Conservation (phyloP, 495 filamentous ascomycete genomes). For the Lepraria neglecta region DNA sequence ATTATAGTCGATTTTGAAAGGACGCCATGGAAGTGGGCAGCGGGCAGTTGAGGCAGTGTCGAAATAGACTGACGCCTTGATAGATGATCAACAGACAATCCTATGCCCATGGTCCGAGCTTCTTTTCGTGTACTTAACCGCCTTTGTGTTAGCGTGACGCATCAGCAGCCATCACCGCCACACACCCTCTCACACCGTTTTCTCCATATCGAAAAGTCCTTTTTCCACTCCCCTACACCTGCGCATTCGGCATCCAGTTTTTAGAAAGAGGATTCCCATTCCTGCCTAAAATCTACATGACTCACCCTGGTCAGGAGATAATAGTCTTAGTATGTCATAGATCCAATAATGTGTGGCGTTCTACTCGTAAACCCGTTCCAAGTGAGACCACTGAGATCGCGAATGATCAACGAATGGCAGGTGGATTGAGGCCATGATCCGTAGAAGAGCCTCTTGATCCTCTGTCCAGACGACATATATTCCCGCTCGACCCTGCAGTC, state of each 20-base stretch:
- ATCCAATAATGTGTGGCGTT: constrained; percentile 10
- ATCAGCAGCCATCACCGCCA: constrained; percentile 20
- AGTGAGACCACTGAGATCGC: constrained; percentile 12
- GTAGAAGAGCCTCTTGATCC: constrained; percentile 12
- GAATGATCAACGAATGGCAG: constrained; percentile 27
- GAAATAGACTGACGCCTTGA: constrained; percentile 16
- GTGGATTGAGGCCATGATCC: constrained; percentile 17
- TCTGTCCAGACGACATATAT: constrained; percentile 22
- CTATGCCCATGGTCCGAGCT: constrained; percentile 9
- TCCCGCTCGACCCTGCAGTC: constrained; percentile 22
- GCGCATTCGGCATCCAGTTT: not conserved
- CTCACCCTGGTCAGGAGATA: constrained; percentile 18
- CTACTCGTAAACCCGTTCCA: not conserved
- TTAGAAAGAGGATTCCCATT: not conserved
- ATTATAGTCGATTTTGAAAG: not conserved
- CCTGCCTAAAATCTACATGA: constrained; percentile 16
- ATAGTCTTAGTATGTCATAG: constrained; percentile 3
- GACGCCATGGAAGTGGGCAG: not conserved
- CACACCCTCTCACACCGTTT: not conserved
- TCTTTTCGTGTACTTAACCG: not conserved
- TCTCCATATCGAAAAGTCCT: not conserved
- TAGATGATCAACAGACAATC: constrained; percentile 5
- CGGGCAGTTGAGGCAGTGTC: not conserved
- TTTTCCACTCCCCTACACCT: not conserved
- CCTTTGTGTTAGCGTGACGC: not conserved